phyloP scores from a whole-genome alignment of 2,329 filamentous ascomycete species.

The Rutstroemia sp. region DNA sequence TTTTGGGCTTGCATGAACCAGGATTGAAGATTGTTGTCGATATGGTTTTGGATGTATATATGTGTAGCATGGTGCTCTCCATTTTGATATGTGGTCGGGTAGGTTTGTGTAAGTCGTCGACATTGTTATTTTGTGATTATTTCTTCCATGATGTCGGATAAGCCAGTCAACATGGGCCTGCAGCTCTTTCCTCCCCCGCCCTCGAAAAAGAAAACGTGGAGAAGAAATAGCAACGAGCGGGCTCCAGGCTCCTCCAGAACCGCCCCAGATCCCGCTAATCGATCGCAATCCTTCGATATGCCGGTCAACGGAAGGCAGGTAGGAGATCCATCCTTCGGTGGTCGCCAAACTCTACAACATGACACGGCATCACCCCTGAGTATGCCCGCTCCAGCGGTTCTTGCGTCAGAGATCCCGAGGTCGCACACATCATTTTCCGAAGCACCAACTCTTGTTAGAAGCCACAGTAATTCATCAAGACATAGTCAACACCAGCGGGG shows the following conservation, averaged over 20 bases:
- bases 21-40: not conserved
- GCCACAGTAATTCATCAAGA: conserved; percentile 42
- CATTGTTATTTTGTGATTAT: not conserved
- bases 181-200: conserved; percentile 29
- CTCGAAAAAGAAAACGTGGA: conserved; percentile 21
- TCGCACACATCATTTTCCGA: conserved; percentile 46
- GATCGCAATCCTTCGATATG: conserved; percentile 17
- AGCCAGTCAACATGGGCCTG: conserved; percentile 25
- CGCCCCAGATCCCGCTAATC: conserved; percentile 17
- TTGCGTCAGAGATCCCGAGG: conserved; percentile 30
- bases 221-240: conserved; percentile 23
- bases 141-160: conserved; percentile 19
- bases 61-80: conserved; percentile 4
- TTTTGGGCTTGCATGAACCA: conserved; percentile 6
- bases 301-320: conserved; percentile 13
- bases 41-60: conserved; percentile 7
- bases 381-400: conserved; percentile 22
- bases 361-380: conserved; percentile 16
- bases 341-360: conserved; percentile 15
- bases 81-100: not conserved
- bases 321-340: conserved; percentile 17
- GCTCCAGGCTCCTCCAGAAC: conserved; percentile 19
- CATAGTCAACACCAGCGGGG: conserved; percentile 48
- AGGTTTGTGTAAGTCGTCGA: conserved; percentile 1
- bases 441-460: conserved; percentile 42